Evolutionary conservation across 2,329 filamentous ascomycete species (phyloP).

Genomic region (Aureobasidium sp.): DNA sequence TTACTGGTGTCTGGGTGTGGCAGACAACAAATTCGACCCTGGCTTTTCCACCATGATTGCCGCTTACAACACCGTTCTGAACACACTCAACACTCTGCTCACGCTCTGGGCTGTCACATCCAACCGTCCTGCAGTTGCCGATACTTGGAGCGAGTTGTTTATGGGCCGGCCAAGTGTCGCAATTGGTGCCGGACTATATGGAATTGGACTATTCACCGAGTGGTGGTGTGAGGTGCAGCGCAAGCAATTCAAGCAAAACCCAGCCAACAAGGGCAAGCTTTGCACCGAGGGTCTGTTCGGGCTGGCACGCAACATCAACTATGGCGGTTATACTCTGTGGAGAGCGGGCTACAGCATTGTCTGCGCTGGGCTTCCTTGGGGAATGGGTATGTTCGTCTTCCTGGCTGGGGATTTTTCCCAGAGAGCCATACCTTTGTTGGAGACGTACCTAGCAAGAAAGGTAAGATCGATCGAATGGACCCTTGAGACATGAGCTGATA

Average conservation of each 20-base stretch:
- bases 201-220: slow-evolving; percentile 18
- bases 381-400: slow-evolving; percentile 13
- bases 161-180: slow-evolving; percentile 9
- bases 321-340: slow-evolving; percentile 23
- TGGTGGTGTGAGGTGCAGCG: slow-evolving; percentile 22
- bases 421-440: slow-evolving; percentile 21
- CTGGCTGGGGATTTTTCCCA: slow-evolving; percentile 19
- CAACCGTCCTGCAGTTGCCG: slow-evolving; percentile 14
- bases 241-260: slow-evolving; percentile 19
- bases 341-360: slow-evolving; percentile 18
- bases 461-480: slow-evolving; percentile 5
- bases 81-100: slow-evolving; percentile 19
- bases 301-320: slow-evolving; percentile 21
- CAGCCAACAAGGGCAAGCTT: slow-evolving; percentile 20
- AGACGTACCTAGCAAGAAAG: slow-evolving; percentile 21
- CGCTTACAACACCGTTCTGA: slow-evolving; percentile 20
- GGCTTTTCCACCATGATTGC: slow-evolving; percentile 15
- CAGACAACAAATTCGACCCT: slow-evolving; percentile 16
- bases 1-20: slow-evolving; percentile 21
- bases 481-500: neutral
- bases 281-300: slow-evolving; percentile 20
- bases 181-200: slow-evolving; percentile 17
- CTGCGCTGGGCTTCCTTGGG: slow-evolving; percentile 19
- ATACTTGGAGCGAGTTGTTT: slow-evolving; percentile 12
- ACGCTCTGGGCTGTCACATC: slow-evolving; percentile 18